Evolutionary conservation across 2,329 filamentous ascomycete genomes (phyloP).

Genomic region (Trichoderma guizhouense): DNA sequence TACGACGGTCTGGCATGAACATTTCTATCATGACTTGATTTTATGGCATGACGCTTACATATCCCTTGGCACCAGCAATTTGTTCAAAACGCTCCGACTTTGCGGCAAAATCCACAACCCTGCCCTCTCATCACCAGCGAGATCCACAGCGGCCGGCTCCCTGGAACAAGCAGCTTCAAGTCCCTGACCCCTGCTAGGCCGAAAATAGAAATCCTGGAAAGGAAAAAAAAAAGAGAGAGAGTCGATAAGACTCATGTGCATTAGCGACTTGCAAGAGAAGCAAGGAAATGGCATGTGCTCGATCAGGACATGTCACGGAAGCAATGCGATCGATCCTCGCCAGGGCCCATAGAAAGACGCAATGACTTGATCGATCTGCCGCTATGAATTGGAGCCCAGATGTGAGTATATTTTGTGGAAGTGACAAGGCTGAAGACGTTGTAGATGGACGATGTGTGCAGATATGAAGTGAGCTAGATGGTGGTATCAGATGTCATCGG

Average conservation of each 20-base stretch:
- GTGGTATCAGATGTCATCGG: neutral
- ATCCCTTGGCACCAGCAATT: neutral
- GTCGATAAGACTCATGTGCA: neutral
- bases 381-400: neutral
- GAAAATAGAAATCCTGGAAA: neutral
- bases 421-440: neutral
- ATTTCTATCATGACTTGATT: neutral
- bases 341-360: neutral
- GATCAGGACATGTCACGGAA: neutral
- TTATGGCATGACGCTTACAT: slow-evolving; percentile 1
- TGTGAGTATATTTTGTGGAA: neutral
- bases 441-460: neutral
- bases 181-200: neutral
- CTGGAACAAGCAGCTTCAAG: slow-evolving; percentile 3
- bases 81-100: neutral
- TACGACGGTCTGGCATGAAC: neutral
- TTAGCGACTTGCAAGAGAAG: too few relatives aligned
- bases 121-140: slow-evolving; percentile 5
- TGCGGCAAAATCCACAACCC: neutral
- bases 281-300: neutral
- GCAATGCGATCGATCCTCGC: neutral
- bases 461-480: neutral
- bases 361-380: neutral
- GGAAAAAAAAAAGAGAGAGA: neutral
- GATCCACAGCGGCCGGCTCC: neutral